Conservation (phyloP, 1,139 yeast species). For the Pichia cactophila region DNA sequence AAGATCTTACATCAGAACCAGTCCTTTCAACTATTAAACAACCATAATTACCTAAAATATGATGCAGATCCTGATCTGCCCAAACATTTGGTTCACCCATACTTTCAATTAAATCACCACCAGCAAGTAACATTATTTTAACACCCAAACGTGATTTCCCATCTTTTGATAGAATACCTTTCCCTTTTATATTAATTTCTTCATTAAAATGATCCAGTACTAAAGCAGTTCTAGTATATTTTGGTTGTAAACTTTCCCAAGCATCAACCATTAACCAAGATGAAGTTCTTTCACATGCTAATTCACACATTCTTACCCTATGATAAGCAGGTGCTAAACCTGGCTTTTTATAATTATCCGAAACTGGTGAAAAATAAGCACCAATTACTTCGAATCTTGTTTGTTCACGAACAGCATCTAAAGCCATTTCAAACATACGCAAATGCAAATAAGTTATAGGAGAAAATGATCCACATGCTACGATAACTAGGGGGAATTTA, state of each 20-base stretch:
- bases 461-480: slow-evolving; percentile 95
- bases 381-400: slow-evolving; percentile 93
- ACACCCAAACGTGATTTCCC: slow-evolving; percentile 63
- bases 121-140: slow-evolving; percentile 92
- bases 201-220: slow-evolving; percentile 95
- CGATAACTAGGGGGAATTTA: slow-evolving; percentile 85
- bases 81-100: slow-evolving; percentile 99
- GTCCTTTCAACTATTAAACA: slow-evolving; percentile 95
- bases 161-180: slow-evolving; percentile 65
- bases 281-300: slow-evolving; percentile 94
- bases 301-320: slow-evolving; percentile 94
- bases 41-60: slow-evolving; percentile 90
- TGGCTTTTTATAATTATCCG: slow-evolving; percentile 86
- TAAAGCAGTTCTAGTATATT: slow-evolving; percentile 88
- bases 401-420: slow-evolving; percentile 88
- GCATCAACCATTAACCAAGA: slow-evolving; percentile 99
- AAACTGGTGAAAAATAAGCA: slow-evolving; percentile 96
- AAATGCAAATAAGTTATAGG: slow-evolving; percentile 92
- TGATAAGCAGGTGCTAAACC: slow-evolving; percentile 86
- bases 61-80: slow-evolving; percentile 95
- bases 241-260: slow-evolving; percentile 93
- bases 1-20: slow-evolving; percentile 90
- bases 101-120: slow-evolving; percentile 93
- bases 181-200: slow-evolving; percentile 83
- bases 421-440: slow-evolving; percentile 95